Evolutionary conservation across 2,329 filamentous ascomycete species (phyloP).

Genomic region (Teratosphaeria destructans): DNA sequence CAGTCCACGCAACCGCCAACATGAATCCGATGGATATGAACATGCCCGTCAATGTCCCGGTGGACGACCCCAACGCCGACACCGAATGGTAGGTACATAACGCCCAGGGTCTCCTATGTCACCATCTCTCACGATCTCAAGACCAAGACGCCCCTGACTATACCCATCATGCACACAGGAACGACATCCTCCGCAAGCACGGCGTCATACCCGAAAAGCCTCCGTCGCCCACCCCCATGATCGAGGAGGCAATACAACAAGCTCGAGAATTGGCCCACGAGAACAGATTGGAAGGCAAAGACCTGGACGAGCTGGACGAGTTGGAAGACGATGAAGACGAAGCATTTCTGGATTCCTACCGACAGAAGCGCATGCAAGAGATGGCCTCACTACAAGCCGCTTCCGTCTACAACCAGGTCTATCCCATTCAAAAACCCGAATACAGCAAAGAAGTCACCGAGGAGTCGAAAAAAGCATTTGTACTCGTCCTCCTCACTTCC

Average conservation of each 20-base stretch:
- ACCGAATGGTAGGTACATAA: conserved; percentile 69
- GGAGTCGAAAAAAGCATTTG: conserved; percentile 58
- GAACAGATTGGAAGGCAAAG: conserved; percentile 86
- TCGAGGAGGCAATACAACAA: conserved; percentile 85
- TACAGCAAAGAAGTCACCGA: conserved; percentile 88
- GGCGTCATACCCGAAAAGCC: conserved; percentile 96
- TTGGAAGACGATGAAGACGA: conserved; percentile 96
- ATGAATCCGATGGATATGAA: conserved; percentile 24
- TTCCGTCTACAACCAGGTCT: conserved; percentile 78
- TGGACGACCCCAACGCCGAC: conserved; percentile 92
- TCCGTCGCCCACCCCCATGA: conserved; percentile 87
- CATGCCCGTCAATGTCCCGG: conserved; percentile 62
- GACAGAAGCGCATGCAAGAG: conserved; percentile 77
- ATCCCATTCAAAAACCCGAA: conserved; percentile 88
- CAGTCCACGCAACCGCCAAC: not conserved
- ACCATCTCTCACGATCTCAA: not conserved
- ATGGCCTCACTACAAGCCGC: conserved; percentile 64
- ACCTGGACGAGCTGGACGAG: conserved; percentile 84
- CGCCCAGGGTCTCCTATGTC: conserved; percentile 5
- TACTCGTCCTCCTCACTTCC: conserved; percentile 73
- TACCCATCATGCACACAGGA: conserved; percentile 47
- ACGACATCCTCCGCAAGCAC: conserved; percentile 95
- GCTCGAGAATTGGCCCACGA: conserved; percentile 77
- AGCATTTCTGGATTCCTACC: conserved; percentile 76
- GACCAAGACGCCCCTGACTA: not conserved